These are phyloP conservation scores for Ogataea glucozyma DNA, from an alignment of 805 yeast genomes.

Conservation along the genomic window DNA sequence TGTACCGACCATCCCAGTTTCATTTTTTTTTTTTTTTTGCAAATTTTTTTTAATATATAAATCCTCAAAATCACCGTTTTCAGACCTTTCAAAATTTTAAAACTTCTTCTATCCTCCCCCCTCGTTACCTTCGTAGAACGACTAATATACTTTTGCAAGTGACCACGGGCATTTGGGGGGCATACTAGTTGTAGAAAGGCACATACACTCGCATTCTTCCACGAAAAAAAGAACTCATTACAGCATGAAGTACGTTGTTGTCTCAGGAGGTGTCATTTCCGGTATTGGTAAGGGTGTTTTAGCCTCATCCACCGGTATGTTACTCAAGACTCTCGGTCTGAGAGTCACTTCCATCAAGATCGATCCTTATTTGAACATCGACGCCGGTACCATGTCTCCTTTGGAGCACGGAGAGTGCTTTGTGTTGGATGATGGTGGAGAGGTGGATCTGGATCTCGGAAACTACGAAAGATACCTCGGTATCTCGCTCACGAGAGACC, in stretches of 20 bases:
- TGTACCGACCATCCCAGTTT: no score
- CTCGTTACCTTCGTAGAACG: constrained; percentile 13
- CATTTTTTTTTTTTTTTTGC: background rate
- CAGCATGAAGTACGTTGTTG: constrained; percentile 95
- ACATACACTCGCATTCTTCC: no score
- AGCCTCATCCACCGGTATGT: constrained; percentile 95
- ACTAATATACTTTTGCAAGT: constrained; percentile 2
- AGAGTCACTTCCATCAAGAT: constrained; percentile 97
- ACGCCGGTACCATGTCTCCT: constrained; percentile 99
- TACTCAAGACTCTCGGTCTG: constrained; percentile 89
- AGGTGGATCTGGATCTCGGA: constrained; percentile 96
- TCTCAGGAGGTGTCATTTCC: constrained; percentile 98
- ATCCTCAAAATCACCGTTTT: background rate
- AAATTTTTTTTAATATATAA: constrained; percentile 3
- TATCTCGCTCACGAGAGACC: constrained; percentile 88
- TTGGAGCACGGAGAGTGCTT: constrained; percentile 99
- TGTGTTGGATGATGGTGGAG: constrained; percentile 98
- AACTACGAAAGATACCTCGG: constrained; percentile 96
- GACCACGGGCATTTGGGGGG: constrained; percentile 7
- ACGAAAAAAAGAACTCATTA: background rate
- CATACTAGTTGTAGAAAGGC: constrained; percentile 4
- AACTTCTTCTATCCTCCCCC: constrained; percentile 7
- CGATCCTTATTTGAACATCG: constrained; percentile 98
- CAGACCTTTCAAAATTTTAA: background rate
- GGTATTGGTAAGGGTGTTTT: constrained; percentile 99